These are phyloP conservation scores for Albizia julibrissin DNA, from an alignment of 306 rosid species.

Conservation along the genomic window DNA sequence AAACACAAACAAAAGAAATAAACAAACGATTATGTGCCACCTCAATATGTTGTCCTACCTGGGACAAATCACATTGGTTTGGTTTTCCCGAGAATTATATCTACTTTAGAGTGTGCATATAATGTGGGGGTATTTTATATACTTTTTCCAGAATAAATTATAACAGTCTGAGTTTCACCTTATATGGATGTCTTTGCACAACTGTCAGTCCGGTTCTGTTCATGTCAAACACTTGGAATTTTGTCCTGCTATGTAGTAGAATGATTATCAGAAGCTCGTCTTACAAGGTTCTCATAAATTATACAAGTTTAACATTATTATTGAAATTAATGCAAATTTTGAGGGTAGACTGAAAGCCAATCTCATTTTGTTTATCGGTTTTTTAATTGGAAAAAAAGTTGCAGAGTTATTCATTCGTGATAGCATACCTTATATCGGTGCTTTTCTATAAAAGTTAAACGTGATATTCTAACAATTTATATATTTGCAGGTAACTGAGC, in stretches of 20 bases:
- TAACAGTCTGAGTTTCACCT: neutral
- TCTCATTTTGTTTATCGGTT: neutral
- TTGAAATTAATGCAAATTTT: neutral
- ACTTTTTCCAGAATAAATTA: neutral
- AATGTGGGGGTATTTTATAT: neutral
- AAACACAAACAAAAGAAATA: too few species aligned
- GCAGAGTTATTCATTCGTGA: neutral
- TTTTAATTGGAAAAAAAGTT: neutral
- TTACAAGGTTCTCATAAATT: neutral
- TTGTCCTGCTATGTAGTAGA: neutral
- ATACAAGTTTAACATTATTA: neutral
- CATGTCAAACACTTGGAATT: neutral
- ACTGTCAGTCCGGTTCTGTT: neutral
- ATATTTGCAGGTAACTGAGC: slow-evolving; percentile 81
- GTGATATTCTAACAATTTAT: slow-evolving; percentile 37
- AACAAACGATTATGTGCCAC: neutral
- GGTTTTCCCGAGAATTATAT: neutral
- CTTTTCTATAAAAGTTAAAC: slow-evolving; percentile 24
- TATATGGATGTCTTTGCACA: neutral
- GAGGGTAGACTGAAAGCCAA: neutral
- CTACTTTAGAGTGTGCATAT: neutral
- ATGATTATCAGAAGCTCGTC: neutral
- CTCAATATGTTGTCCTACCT: neutral
- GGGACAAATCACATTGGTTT: neutral
- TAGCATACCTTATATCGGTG: slow-evolving; percentile 22